Percentiles rank a stretch among this genome's conserved stretches.
phyloP scores from a whole-genome alignment of 1,284 basidiomycete genomes.

The Ganoderma sinense region DNA sequence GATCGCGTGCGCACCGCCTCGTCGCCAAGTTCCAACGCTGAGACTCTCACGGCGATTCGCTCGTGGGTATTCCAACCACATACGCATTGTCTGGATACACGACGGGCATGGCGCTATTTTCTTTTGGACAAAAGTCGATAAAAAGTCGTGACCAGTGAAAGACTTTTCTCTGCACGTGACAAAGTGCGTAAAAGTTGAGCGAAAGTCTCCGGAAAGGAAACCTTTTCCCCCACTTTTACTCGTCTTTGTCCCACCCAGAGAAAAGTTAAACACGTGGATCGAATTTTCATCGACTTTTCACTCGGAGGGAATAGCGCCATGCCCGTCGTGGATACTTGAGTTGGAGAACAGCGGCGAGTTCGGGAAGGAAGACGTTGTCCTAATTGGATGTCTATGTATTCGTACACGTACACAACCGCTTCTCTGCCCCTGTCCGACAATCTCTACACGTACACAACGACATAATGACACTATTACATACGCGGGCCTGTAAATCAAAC shows the following conservation, averaged over 20 bases:
- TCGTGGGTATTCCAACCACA: not conserved
- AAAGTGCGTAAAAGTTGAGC: too few species aligned
- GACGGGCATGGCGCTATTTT: too few species aligned
- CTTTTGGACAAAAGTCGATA: too few species aligned
- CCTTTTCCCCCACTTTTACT: too few species aligned
- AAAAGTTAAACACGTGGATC: too few species aligned
- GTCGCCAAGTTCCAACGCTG: not conserved
- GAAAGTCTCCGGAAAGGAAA: too few species aligned
- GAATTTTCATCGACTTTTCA: too few species aligned
- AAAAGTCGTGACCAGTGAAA: too few species aligned
- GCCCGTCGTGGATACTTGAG: not conserved
- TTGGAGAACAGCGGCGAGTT: not conserved
- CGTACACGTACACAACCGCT: not conserved
- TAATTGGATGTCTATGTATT: not conserved
- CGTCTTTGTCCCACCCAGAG: too few species aligned
- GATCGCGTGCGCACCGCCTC: constrained; percentile 12
- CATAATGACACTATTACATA: not conserved
- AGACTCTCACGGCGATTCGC: not conserved
- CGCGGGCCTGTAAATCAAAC: not conserved
- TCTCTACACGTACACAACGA: not conserved
- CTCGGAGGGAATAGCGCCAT: too few species aligned
- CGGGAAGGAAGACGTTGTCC: not conserved
- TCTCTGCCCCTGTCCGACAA: not conserved
- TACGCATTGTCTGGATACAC: too few species aligned
- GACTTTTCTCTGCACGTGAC: too few species aligned